Conservation (phyloP, 2,329 filamentous ascomycete species). For the Immersiporthe knoxdaviesiana region DNA sequence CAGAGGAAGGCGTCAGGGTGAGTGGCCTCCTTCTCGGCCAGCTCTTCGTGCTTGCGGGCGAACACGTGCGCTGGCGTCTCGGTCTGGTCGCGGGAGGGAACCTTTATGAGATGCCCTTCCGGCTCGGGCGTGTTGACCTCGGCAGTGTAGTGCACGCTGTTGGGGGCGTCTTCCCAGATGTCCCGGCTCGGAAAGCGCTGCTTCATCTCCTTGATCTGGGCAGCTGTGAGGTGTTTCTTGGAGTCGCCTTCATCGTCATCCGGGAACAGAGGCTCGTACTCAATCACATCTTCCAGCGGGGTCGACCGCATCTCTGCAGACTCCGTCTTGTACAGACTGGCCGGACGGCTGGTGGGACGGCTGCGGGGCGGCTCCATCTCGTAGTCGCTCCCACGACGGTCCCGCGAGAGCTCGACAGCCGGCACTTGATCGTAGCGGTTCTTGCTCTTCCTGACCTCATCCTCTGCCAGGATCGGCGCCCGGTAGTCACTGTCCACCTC, state of each 20-base stretch:
- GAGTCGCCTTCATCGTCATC: conserved; percentile 67
- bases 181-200: conserved; percentile 90
- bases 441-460: conserved; percentile 79
- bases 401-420: conserved; percentile 76
- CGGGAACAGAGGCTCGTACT: conserved; percentile 93
- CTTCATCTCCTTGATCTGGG: conserved; percentile 53
- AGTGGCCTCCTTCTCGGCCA: conserved; percentile 60
- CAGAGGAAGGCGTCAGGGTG: conserved; percentile 57
- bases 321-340: conserved; percentile 62
- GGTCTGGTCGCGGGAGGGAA: conserved; percentile 42
- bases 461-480: conserved; percentile 83
- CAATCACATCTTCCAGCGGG: conserved; percentile 83
- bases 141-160: conserved; percentile 76
- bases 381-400: conserved; percentile 63
- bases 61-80: conserved; percentile 67
- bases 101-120: conserved; percentile 37
- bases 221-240: conserved; percentile 41
- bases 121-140: conserved; percentile 82
- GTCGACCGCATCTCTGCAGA: conserved; percentile 63
- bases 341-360: conserved; percentile 66
- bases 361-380: conserved; percentile 60
- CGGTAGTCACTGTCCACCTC: conserved; percentile 65
- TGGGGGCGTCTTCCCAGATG: conserved; percentile 95
- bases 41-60: conserved; percentile 66
- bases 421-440: conserved; percentile 72